Percentiles rank a stretch among this genome's conserved stretches.
Evolutionary conservation across 306 rosid species (phyloP).

Genomic region (Cicer yamashitae): DNA sequence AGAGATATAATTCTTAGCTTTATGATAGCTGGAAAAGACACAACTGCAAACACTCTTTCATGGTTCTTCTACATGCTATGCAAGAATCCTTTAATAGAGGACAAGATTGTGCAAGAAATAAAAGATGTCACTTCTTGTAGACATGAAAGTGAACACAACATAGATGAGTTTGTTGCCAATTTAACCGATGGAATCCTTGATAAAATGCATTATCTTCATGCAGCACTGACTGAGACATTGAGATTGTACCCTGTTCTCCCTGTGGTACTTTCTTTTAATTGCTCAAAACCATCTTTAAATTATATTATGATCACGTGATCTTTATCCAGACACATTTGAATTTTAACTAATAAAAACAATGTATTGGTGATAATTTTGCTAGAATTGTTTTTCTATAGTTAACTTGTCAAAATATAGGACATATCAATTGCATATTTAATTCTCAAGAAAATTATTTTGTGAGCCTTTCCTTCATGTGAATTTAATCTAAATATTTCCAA

Average conservation of each 20-base stretch:
- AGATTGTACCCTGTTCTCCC: slow-evolving; percentile 84
- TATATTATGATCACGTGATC: background rate
- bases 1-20: slow-evolving; percentile 76
- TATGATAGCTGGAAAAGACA: slow-evolving; percentile 79
- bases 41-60: slow-evolving; percentile 72
- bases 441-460: too few relatives aligned
- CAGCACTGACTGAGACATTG: slow-evolving; percentile 78
- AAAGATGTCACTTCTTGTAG: slow-evolving; percentile 53
- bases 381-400: too few relatives aligned
- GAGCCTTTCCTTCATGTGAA: background rate
- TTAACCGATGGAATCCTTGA: slow-evolving; percentile 65
- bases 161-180: slow-evolving; percentile 54
- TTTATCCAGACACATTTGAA: background rate
- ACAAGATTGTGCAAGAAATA: slow-evolving; percentile 74
- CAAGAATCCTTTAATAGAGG: slow-evolving; percentile 75
- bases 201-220: slow-evolving; percentile 85
- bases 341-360: too few relatives aligned
- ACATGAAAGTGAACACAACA: slow-evolving; percentile 41
- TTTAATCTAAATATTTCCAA: background rate
- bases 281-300: background rate
- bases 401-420: too few relatives aligned
- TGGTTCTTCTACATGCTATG: slow-evolving; percentile 87
- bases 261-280: slow-evolving; percentile 33
- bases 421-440: too few relatives aligned
- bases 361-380: too few relatives aligned